Conservation (phyloP, 2,329 filamentous ascomycete species). For the Penicillium sp. region DNA sequence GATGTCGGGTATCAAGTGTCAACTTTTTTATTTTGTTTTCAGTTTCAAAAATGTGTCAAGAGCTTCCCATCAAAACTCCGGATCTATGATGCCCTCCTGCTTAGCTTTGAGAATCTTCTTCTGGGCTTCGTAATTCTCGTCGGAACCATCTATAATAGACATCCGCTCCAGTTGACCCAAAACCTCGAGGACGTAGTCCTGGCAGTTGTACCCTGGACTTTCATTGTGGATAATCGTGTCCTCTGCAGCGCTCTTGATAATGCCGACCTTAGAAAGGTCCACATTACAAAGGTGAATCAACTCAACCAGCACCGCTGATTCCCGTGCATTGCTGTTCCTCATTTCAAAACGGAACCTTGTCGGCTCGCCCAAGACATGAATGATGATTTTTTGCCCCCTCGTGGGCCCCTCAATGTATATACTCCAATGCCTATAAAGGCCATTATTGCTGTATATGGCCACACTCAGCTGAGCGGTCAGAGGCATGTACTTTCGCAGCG, state of each 20-base stretch:
- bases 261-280: background rate
- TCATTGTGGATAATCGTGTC: conserved; percentile 20
- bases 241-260: conserved; percentile 16
- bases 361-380: background rate
- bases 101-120: background rate
- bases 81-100: no score
- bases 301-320: background rate
- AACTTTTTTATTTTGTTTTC: no score
- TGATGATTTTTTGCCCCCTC: background rate
- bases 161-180: background rate
- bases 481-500: no score
- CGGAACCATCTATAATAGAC: background rate
- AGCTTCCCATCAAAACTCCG: no score
- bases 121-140: background rate
- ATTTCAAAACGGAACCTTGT: background rate
- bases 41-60: no score
- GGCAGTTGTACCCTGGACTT: conserved; percentile 15
- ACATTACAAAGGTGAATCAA: background rate
- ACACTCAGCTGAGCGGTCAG: no score
- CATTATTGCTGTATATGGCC: background rate
- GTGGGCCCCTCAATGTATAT: background rate
- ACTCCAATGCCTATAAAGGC: background rate
- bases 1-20: no score
- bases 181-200: background rate
- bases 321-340: background rate